A percentile compares a stretch with the other conserved stretches of the same genome.
These are phyloP conservation scores for Wallacemonas sp. DNA, from an alignment of 208 protist genomes.

Conservation along the genomic window DNA sequence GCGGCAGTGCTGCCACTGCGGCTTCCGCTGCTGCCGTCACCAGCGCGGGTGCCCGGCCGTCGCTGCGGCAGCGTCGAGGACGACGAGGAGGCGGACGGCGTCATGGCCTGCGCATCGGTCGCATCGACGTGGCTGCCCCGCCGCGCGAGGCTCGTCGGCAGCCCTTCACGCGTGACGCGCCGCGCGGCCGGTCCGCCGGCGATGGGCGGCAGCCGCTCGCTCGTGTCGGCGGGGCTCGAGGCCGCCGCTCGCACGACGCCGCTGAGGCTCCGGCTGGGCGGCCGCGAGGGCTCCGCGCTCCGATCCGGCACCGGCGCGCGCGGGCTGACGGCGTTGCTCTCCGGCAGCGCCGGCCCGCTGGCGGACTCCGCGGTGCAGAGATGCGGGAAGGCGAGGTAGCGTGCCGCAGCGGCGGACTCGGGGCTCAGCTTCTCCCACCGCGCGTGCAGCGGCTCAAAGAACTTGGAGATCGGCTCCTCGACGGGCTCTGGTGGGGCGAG, in stretches of 20 bases:
- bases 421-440: slow-evolving; percentile 22
- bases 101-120: not conserved
- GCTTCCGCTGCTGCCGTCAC: no score
- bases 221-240: not conserved
- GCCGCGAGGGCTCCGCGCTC: not conserved
- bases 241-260: not conserved
- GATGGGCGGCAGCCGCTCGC: not conserved
- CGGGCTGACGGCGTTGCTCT: not conserved
- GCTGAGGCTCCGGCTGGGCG: not conserved
- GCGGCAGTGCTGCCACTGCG: not conserved
- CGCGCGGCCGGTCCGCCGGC: not conserved
- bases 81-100: not conserved
- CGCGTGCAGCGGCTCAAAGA: slow-evolving; percentile 15
- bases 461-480: slow-evolving; percentile 3
- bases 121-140: slow-evolving; percentile 14
- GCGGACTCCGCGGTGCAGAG: not conserved
- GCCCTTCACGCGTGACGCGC: not conserved
- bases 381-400: not conserved
- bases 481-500: no score
- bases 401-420: slow-evolving; percentile 5
- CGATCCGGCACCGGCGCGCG: not conserved
- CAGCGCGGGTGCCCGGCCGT: no score
- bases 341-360: not conserved
- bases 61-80: not conserved
- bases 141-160: not conserved